phyloP scores from a whole-genome alignment of 2,329 filamentous ascomycete species.

The Calycina herbarum region DNA sequence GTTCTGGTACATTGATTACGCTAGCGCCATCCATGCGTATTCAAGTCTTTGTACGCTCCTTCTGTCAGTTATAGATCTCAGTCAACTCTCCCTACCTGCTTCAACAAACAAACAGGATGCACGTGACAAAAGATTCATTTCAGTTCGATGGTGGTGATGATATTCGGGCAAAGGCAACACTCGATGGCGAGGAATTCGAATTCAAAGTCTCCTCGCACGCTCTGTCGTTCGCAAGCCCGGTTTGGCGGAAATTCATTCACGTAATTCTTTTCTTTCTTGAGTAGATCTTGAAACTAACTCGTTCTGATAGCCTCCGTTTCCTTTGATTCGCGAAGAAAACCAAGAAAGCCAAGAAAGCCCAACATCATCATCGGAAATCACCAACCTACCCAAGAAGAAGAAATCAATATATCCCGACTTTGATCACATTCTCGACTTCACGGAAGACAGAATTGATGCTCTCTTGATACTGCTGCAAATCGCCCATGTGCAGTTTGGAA shows the following conservation, averaged over 20 bases:
- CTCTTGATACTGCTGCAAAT: background rate
- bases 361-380: background rate
- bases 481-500: background rate
- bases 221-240: background rate
- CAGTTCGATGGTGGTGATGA: too few relatives aligned
- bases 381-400: background rate
- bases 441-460: background rate
- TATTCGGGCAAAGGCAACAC: too few relatives aligned
- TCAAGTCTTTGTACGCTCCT: too few relatives aligned
- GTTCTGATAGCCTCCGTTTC: background rate
- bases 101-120: too few relatives aligned
- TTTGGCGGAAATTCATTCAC: background rate
- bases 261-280: background rate
- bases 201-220: background rate
- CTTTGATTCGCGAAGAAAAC: background rate
- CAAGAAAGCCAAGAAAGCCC: background rate
- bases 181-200: too few relatives aligned
- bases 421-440: background rate
- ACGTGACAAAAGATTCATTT: too few relatives aligned
- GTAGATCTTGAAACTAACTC: background rate
- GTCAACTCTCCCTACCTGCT: too few relatives aligned
- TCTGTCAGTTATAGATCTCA: too few relatives aligned
- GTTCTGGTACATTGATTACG: too few relatives aligned
- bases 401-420: background rate
- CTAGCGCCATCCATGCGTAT: too few relatives aligned